These are phyloP conservation scores for Penicillium parvum DNA, from an alignment of 495 filamentous ascomycete genomes.

Conservation along the genomic window DNA sequence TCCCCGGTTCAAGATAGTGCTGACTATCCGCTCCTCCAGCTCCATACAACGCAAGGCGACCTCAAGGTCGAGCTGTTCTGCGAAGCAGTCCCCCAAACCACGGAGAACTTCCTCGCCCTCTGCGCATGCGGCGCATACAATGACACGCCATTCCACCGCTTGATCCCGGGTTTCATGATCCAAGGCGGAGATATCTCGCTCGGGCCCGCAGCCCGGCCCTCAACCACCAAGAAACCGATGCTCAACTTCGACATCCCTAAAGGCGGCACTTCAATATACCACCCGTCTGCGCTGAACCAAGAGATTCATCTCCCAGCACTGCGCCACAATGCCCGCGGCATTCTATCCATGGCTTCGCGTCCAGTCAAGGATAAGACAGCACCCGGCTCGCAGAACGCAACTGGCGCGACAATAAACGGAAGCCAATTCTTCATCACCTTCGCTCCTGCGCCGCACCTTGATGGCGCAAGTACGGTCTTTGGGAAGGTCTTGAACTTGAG, in stretches of 20 bases:
- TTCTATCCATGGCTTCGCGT: constrained; percentile 90
- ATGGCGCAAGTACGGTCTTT: constrained; percentile 92
- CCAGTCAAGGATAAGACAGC: constrained; percentile 53
- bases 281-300: constrained; percentile 73
- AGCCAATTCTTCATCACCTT: constrained; percentile 93
- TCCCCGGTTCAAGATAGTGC: neutral
- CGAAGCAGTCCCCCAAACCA: constrained; percentile 86
- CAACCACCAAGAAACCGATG: constrained; percentile 32
- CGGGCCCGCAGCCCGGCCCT: constrained; percentile 45
- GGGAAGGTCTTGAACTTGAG: constrained; percentile 64
- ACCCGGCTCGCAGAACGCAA: constrained; percentile 41
- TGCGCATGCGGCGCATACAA: constrained; percentile 88
- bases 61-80: constrained; percentile 97
- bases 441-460: constrained; percentile 82
- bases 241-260: constrained; percentile 58
- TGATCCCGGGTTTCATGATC: constrained; percentile 86
- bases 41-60: constrained; percentile 86
- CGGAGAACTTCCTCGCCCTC: constrained; percentile 95
- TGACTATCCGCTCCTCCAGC: constrained; percentile 50
- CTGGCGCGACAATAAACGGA: constrained; percentile 73
- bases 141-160: constrained; percentile 83
- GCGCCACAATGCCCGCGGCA: constrained; percentile 78
- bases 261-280: constrained; percentile 80
- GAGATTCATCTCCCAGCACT: constrained; percentile 79
- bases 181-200: constrained; percentile 80